A percentile compares a stretch with the other conserved stretches of the same genome.
These are phyloP conservation scores for Suhomyces bolitotheri DNA, from an alignment of 1,139 yeast genomes.

Conservation along the genomic window DNA sequence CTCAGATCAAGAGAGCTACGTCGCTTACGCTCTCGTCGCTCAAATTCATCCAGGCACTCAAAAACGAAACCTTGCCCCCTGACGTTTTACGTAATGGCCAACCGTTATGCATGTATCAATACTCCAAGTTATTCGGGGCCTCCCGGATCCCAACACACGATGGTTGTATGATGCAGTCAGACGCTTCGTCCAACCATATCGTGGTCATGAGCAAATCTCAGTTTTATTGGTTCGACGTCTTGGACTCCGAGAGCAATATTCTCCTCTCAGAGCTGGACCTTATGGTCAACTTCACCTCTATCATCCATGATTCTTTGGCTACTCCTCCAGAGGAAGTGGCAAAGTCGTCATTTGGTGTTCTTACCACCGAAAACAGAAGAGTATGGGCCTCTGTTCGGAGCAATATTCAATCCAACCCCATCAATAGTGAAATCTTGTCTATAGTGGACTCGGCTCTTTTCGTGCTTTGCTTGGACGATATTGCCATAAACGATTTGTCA, in stretches of 20 bases:
- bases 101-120: conserved; percentile 87
- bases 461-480: conserved; percentile 78
- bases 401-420: conserved; percentile 40
- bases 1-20: conserved; percentile 80
- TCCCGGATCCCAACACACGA: conserved; percentile 76
- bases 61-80: conserved; percentile 73
- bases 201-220: conserved; percentile 85
- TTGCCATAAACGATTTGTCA: conserved; percentile 62
- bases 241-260: conserved; percentile 69
- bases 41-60: conserved; percentile 75
- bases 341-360: conserved; percentile 80
- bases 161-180: conserved; percentile 87
- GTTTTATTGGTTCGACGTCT: conserved; percentile 91
- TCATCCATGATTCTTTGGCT: conserved; percentile 66
- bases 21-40: conserved; percentile 75
- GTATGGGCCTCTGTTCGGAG: conserved; percentile 79
- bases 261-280: conserved; percentile 73
- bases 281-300: conserved; percentile 71
- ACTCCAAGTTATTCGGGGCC: conserved; percentile 80
- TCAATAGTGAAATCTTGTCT: conserved; percentile 68
- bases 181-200: conserved; percentile 71
- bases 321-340: conserved; percentile 69
- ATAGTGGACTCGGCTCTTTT: conserved; percentile 81
- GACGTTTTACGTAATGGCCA: conserved; percentile 65
- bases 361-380: conserved; percentile 85